These are phyloP conservation scores for Picocystis salinarum DNA, from an alignment of 139 green algal species.

Conservation along the genomic window DNA sequence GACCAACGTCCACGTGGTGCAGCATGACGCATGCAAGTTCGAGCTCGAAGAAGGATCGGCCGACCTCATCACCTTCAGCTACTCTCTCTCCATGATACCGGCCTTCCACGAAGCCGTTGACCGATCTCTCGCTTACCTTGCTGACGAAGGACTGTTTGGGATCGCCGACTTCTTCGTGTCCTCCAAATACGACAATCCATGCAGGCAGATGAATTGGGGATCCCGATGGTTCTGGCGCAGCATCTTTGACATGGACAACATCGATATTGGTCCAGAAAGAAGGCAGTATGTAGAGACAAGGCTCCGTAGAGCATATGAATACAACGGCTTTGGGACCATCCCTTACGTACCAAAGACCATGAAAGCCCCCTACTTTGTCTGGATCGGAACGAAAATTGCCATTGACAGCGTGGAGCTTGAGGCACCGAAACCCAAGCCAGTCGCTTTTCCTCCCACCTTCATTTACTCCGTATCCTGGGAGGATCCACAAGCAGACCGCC, in stretches of 20 bases:
- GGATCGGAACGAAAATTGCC: conserved; percentile 49
- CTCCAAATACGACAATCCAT: conserved; percentile 73
- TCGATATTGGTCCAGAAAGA: conserved; percentile 87
- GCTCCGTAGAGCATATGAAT: conserved; percentile 65
- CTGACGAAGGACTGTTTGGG: conserved; percentile 58
- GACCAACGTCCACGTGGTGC: conserved; percentile 82
- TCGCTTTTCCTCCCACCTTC: conserved; percentile 89
- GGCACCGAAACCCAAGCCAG: conserved; percentile 3
- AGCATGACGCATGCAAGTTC: conserved; percentile 81
- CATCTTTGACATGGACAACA: conserved; percentile 70
- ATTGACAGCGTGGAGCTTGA: neutral
- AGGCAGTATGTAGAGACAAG: conserved; percentile 80
- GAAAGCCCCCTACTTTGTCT: conserved; percentile 82
- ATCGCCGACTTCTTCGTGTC: conserved; percentile 85
- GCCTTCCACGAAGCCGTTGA: conserved; percentile 86
- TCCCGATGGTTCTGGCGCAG: conserved; percentile 87
- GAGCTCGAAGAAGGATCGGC: conserved; percentile 30
- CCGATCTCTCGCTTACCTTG: conserved; percentile 56
- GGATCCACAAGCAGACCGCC: conserved; percentile 64
- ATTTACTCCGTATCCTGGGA: conserved; percentile 98
- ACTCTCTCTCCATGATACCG: conserved; percentile 96
- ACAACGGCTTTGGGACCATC: conserved; percentile 74
- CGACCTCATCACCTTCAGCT: conserved; percentile 90
- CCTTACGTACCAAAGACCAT: conserved; percentile 87
- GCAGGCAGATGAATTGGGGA: conserved; percentile 70